Conservation (phyloP, 768 basidiomycete species). For the Trametes elegans region DNA sequence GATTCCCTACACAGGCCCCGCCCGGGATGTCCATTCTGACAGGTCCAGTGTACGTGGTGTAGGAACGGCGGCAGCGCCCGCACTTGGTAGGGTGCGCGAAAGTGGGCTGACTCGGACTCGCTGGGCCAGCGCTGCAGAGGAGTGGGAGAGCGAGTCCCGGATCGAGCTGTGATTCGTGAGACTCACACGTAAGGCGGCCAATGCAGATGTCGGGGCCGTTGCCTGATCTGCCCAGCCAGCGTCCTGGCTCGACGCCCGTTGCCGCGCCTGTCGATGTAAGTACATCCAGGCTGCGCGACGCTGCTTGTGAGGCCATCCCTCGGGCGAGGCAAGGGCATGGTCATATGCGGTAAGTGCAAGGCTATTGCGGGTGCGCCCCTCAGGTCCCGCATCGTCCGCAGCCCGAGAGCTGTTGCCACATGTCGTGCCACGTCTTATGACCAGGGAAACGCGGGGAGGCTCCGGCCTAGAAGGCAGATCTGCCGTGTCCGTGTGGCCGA, state of each 20-base stretch:
- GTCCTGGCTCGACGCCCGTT: too few relatives aligned
- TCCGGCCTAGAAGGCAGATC: constrained; percentile 11
- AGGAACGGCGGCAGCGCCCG: not conserved
- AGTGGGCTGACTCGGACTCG: not conserved
- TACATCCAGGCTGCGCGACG: not conserved
- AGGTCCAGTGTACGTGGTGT: constrained; percentile 9
- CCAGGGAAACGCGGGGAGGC: constrained; percentile 8
- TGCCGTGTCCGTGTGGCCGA: constrained; percentile 2
- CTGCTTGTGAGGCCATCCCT: not conserved
- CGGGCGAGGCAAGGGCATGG: not conserved
- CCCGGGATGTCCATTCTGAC: constrained; percentile 6
- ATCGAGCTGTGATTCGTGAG: too few relatives aligned
- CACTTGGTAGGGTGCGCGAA: too few relatives aligned
- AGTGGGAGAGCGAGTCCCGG: not conserved
- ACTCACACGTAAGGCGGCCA: not conserved
- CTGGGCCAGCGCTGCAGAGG: too few relatives aligned
- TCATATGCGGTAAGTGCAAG: constrained; percentile 5
- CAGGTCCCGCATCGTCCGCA: constrained; percentile 9
- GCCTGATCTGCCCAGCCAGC: not conserved
- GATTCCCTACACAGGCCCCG: constrained; percentile 3
- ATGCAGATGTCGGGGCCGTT: not conserved
- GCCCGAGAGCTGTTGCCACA: constrained; percentile 5
- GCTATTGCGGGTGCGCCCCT: constrained; percentile 9
- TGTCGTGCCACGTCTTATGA: constrained; percentile 14
- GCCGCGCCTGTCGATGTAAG: too few relatives aligned